Percentiles rank a stretch among this genome's conserved stretches.
Evolutionary conservation across 2,329 filamentous ascomycete species (phyloP).

Genomic region (Myrmaecium sp.): DNA sequence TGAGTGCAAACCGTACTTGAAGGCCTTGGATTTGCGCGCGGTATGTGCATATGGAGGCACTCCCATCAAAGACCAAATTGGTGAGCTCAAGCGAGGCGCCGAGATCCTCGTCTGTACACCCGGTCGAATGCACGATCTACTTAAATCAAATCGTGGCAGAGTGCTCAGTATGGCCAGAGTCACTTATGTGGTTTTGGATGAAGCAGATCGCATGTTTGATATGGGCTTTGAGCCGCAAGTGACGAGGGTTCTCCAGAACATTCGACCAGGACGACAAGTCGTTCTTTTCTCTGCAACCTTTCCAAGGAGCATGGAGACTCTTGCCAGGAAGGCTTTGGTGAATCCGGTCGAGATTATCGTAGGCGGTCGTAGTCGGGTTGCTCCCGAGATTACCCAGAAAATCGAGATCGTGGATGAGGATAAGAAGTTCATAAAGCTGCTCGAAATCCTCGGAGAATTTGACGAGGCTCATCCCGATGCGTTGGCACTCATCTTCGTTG

Average conservation of each 20-base stretch:
- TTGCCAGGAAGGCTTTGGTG: conserved; percentile 75
- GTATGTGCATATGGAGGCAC: conserved; percentile 91
- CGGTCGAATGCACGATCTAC: conserved; percentile 84
- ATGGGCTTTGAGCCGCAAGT: conserved; percentile 99
- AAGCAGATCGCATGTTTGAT: conserved; percentile 98
- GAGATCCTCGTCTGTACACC: conserved; percentile 89
- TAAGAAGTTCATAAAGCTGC: conserved; percentile 65
- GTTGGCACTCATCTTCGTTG: conserved; percentile 68
- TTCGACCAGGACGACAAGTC: conserved; percentile 82
- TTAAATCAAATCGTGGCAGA: conserved; percentile 84
- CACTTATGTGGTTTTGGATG: conserved; percentile 88
- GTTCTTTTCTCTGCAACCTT: conserved; percentile 95
- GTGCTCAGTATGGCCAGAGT: conserved; percentile 82
- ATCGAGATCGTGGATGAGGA: conserved; percentile 68
- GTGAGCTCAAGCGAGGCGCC: conserved; percentile 83
- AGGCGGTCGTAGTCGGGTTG: conserved; percentile 59
- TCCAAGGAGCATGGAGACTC: conserved; percentile 76
- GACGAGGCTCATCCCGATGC: conserved; percentile 36
- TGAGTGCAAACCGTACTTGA: conserved; percentile 89
- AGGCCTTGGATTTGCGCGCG: conserved; percentile 65
- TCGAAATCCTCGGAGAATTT: conserved; percentile 74
- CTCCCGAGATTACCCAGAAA: conserved; percentile 67
- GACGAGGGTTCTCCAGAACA: conserved; percentile 85
- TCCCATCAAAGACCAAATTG: conserved; percentile 94
- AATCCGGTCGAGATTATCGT: conserved; percentile 85